Conservation (phyloP, 202 grass and related monocot genomes). For the Panicum hallii region DNA sequence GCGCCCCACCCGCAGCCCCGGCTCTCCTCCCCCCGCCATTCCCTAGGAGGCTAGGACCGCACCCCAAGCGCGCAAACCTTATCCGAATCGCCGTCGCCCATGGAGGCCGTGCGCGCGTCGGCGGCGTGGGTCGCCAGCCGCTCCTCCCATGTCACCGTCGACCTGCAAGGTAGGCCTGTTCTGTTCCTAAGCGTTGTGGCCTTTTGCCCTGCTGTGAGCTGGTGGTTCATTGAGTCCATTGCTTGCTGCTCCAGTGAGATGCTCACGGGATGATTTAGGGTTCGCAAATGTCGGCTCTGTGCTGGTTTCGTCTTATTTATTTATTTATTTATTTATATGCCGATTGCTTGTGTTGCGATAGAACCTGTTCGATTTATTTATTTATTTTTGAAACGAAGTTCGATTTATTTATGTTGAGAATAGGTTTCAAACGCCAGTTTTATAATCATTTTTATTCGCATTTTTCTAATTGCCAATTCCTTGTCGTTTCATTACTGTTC, state of each 20-base stretch:
- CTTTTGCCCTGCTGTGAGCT: background rate
- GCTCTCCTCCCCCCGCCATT: background rate
- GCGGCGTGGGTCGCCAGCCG: conserved; percentile 84
- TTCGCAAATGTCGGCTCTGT: background rate
- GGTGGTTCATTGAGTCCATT: background rate
- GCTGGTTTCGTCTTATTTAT: background rate
- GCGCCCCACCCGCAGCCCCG: background rate
- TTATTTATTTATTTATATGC: background rate
- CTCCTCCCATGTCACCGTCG: conserved; percentile 85
- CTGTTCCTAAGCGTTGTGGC: background rate
- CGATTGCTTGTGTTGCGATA: background rate
- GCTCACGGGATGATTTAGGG: conserved; percentile 37
- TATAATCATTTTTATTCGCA: background rate
- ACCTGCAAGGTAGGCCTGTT: conserved; percentile 57
- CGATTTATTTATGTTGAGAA: background rate
- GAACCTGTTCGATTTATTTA: conserved; percentile 19
- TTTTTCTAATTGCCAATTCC: background rate
- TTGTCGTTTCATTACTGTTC: conserved; percentile 11
- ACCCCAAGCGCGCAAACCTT: conserved; percentile 30
- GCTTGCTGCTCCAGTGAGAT: background rate
- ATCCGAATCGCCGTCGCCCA: conserved; percentile 44
- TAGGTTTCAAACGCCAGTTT: background rate
- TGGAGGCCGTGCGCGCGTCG: conserved; percentile 84
- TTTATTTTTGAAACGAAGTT: background rate
- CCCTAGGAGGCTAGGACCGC: conserved; percentile 27